Percentiles rank a stretch among this genome's conserved stretches.
phyloP scores from a whole-genome alignment of 768 basidiomycete species.

The Pleurotus salmoneostramineus region DNA sequence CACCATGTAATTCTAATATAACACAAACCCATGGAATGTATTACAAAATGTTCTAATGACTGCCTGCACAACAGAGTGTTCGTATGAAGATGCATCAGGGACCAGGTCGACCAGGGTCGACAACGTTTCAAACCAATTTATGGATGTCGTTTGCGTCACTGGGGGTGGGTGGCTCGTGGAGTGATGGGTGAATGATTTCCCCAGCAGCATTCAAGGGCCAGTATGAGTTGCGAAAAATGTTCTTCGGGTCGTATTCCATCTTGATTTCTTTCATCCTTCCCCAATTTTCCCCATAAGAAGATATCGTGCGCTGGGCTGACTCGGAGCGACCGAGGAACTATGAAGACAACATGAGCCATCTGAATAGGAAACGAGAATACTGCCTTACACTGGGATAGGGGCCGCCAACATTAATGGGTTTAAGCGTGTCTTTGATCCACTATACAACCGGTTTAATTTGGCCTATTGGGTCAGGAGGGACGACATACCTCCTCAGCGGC shows the following conservation, averaged over 20 bases:
- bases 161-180: slow-evolving; percentile 61
- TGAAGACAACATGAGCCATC: slow-evolving; percentile 11
- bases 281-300: slow-evolving; percentile 77
- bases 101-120: too few relatives aligned
- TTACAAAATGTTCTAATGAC: too few relatives aligned
- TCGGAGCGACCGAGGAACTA: slow-evolving; percentile 80
- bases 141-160: slow-evolving; percentile 11
- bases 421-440: slow-evolving; percentile 80
- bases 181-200: slow-evolving; percentile 46
- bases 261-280: slow-evolving; percentile 67
- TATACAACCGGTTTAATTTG: slow-evolving; percentile 19
- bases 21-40: neutral
- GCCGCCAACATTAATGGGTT: slow-evolving; percentile 71
- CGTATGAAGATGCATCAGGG: too few relatives aligned
- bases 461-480: neutral
- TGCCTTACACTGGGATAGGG: slow-evolving; percentile 77
- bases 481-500: slow-evolving; percentile 71
- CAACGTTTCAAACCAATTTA: neutral
- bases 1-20: neutral
- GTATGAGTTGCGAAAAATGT: slow-evolving; percentile 72
- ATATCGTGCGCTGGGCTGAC: slow-evolving; percentile 53
- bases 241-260: slow-evolving; percentile 68
- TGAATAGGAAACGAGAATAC: slow-evolving; percentile 10
- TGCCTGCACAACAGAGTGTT: too few relatives aligned
- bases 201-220: slow-evolving; percentile 73